phyloP scores from a whole-genome alignment of 805 yeast species.

The Candida pseudofarinosa region DNA sequence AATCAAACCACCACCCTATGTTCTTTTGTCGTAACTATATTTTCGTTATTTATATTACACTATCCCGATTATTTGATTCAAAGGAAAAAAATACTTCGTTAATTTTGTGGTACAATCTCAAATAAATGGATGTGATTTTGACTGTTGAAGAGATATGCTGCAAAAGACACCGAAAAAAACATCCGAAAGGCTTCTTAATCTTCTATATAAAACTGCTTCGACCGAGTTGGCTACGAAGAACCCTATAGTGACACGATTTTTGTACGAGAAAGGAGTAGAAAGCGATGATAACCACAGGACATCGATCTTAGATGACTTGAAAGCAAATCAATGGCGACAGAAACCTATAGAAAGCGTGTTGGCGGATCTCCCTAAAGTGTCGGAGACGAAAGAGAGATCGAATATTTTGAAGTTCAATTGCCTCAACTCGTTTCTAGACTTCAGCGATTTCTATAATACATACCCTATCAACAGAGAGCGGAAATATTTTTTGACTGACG shows the following conservation, averaged over 20 bases:
- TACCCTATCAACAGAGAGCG: conserved; percentile 33
- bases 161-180: conserved; percentile 14
- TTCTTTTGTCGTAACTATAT: background rate
- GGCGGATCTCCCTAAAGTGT: conserved; percentile 15
- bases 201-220: conserved; percentile 27
- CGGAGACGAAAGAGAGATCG: conserved; percentile 8
- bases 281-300: background rate
- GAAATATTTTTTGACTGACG: conserved; percentile 19
- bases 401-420: conserved; percentile 38
- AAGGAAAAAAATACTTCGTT: conserved; percentile 1
- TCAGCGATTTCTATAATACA: conserved; percentile 37
- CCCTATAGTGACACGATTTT: conserved; percentile 22
- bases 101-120: conserved; percentile 2
- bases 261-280: conserved; percentile 17
- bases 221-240: conserved; percentile 24
- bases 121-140: background rate
- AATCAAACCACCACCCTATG: background rate
- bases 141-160: conserved; percentile 4
- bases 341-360: conserved; percentile 23
- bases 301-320: conserved; percentile 25
- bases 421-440: conserved; percentile 31
- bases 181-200: conserved; percentile 24
- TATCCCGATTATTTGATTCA: background rate
- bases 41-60: background rate
- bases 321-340: conserved; percentile 28